Base-by-base conservation (phyloP, 805 yeast genomes). In the Lachancea mirantina region DNA sequence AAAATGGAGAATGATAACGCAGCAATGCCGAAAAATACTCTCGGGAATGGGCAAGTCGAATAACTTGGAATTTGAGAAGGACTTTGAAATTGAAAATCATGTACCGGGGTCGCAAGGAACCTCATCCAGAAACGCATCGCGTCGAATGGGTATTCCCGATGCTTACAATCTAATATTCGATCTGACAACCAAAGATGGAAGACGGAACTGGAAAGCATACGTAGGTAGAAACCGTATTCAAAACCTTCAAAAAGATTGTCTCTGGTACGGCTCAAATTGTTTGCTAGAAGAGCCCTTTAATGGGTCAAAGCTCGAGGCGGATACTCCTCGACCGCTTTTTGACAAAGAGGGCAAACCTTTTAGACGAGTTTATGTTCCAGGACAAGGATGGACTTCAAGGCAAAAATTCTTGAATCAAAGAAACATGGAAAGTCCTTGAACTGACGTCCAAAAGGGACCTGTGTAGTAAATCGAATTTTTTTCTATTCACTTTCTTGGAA, bases 321-420 rank as follows among this genome's bases (percentile, higher is more conserved):
- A 31, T 20, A 9, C 28, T 5, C 4, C 14, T 11, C 16, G 24
- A n/a, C 30, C 30, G 17, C 32, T 30, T 4, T 37, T 27, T 30
- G 70, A 65, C 39, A 50, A 48, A 23, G 50, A 59, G 26, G 72
- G 72, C 1, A 61, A 58, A 26, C 62, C 59, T 5, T 63, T 61
- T 31, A 56, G 68, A 29, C 45, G 78, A 20, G 46, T 70, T 2
- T 68, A 64, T 38, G 57, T 72, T 19, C 75, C 73, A 1, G 66
- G 65, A 8, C 47, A 65, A 25, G 77, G 78, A 0, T 72, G 78
- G 78, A 53, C 67, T 1, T 49, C 69, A 6, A 41, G 54, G n/a
- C 55, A 44, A 23, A 50, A 41, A 31, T 30, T 26, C 23, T 28
- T 39, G 11, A 32, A 35, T 27, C 31, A 30, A 14, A 30, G 26